phyloP scores from a whole-genome alignment of 306 rosid genomes.

The Vicia villosa region DNA sequence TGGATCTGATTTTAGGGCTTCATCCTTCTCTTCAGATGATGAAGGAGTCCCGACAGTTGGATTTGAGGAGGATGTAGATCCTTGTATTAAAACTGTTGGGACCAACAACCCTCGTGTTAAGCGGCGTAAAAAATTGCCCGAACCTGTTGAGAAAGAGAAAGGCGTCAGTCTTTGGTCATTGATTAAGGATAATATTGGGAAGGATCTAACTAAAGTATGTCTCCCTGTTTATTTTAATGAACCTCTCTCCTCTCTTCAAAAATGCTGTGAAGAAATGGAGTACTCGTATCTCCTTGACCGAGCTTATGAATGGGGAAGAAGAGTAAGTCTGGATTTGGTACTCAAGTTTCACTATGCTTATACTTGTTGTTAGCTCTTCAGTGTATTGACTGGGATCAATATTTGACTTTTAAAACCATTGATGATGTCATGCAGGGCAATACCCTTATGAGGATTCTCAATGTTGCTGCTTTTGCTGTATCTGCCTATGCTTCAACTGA shows the following conservation, averaged over 20 bases:
- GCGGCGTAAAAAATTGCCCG: constrained; percentile 94
- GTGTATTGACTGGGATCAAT: constrained; percentile 13
- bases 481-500: constrained; percentile 97
- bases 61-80: constrained; percentile 73
- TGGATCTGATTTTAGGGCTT: constrained; percentile 71
- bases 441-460: constrained; percentile 86
- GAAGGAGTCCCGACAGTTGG: constrained; percentile 58
- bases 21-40: constrained; percentile 90
- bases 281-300: constrained; percentile 90
- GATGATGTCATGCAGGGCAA: constrained; percentile 67
- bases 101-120: constrained; percentile 61
- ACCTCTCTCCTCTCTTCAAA: constrained; percentile 92
- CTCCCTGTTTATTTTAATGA: constrained; percentile 97
- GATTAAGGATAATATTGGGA: constrained; percentile 96
- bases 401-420: neutral
- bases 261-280: constrained; percentile 94
- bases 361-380: constrained; percentile 21
- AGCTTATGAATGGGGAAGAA: constrained; percentile 93
- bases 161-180: constrained; percentile 97
- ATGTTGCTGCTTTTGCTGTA: constrained; percentile 98
- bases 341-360: neutral
- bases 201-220: constrained; percentile 93
- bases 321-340: constrained; percentile 51
- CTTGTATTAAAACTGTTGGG: constrained; percentile 67
- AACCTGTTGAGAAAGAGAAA: constrained; percentile 92